These are phyloP conservation scores for Debaryomyces fabryi DNA, from an alignment of 1,139 yeast species.

Conservation along the genomic window DNA sequence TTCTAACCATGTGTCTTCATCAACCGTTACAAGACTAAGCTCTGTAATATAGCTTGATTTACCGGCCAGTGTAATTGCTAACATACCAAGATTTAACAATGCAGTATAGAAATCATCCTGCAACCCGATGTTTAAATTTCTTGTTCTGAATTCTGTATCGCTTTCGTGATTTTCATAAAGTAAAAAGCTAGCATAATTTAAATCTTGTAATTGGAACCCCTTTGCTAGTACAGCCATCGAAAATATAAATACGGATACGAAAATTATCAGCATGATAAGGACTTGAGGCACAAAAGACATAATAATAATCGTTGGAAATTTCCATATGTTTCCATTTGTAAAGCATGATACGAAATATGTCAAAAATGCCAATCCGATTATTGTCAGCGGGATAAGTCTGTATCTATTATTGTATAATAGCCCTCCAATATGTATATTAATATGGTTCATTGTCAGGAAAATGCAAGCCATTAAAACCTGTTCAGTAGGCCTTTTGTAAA, in stretches of 20 bases:
- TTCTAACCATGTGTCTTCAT: slow-evolving; percentile 65
- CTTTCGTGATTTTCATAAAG: slow-evolving; percentile 29
- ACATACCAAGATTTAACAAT: slow-evolving; percentile 58
- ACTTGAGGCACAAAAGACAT: slow-evolving; percentile 66
- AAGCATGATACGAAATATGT: slow-evolving; percentile 44
- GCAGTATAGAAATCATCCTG: slow-evolving; percentile 70
- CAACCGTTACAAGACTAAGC: slow-evolving; percentile 50
- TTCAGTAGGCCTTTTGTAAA: slow-evolving; percentile 47
- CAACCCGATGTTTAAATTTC: slow-evolving; percentile 34
- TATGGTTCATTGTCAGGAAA: slow-evolving; percentile 56
- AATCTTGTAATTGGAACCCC: slow-evolving; percentile 48
- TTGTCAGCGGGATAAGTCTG: slow-evolving; percentile 62
- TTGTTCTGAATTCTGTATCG: slow-evolving; percentile 34
- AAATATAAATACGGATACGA: slow-evolving; percentile 54
- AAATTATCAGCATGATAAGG: slow-evolving; percentile 50
- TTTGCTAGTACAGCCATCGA: slow-evolving; percentile 61
- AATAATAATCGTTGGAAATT: slow-evolving; percentile 58
- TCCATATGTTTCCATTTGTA: slow-evolving; percentile 38
- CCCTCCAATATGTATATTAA: slow-evolving; percentile 61
- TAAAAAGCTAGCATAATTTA: slow-evolving; percentile 53
- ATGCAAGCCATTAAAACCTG: slow-evolving; percentile 55
- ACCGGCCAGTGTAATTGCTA: slow-evolving; percentile 69
- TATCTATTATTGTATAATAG: slow-evolving; percentile 53
- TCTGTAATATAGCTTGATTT: slow-evolving; percentile 67
- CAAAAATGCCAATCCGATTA: slow-evolving; percentile 55